A percentile compares a stretch with the other conserved stretches of the same genome.
phyloP scores from a whole-genome alignment of 495 filamentous ascomycete genomes.

The Trichoderma gamsii region DNA sequence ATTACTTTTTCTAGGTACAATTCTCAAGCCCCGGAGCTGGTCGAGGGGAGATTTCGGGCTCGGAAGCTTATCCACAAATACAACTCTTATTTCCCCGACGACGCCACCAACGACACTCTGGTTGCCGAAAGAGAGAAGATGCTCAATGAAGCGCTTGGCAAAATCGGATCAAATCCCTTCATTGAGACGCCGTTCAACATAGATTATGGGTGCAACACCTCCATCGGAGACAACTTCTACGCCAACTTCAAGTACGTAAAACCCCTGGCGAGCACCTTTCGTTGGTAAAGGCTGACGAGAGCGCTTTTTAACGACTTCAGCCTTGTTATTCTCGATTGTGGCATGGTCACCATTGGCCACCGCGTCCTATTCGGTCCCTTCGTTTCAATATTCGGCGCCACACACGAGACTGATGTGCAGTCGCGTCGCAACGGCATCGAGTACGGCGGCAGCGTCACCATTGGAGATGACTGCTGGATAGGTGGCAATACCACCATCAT shows the following conservation, averaged over 20 bases:
- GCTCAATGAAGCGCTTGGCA: conserved; percentile 38
- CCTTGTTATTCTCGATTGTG: conserved; percentile 40
- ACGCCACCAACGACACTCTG: conserved; percentile 36
- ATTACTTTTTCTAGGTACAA: conserved; percentile 30
- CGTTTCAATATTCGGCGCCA: conserved; percentile 41
- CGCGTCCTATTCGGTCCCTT: conserved; percentile 39
- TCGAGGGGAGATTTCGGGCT: conserved; percentile 38
- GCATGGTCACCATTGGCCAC: conserved; percentile 39
- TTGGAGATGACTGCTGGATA: conserved; percentile 47
- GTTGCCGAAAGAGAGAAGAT: conserved; percentile 31
- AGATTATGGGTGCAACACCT: conserved; percentile 53
- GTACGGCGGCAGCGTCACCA: conserved; percentile 31
- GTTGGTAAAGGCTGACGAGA: not conserved
- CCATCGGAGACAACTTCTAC: conserved; percentile 45
- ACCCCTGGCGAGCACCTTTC: not conserved
- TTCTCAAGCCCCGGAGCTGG: conserved; percentile 34
- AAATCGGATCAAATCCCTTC: conserved; percentile 35
- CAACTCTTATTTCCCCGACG: conserved; percentile 41
- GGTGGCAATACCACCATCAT: conserved; percentile 38
- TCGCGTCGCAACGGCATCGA: conserved; percentile 32
- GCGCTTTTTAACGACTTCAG: conserved; percentile 20
- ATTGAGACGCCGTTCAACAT: conserved; percentile 47
- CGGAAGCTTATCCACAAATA: conserved; percentile 39
- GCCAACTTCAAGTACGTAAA: conserved; percentile 43
- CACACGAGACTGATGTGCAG: conserved; percentile 40